Conservation (phyloP, 129 eudicot genomes). For the Centaurea solstitialis region DNA sequence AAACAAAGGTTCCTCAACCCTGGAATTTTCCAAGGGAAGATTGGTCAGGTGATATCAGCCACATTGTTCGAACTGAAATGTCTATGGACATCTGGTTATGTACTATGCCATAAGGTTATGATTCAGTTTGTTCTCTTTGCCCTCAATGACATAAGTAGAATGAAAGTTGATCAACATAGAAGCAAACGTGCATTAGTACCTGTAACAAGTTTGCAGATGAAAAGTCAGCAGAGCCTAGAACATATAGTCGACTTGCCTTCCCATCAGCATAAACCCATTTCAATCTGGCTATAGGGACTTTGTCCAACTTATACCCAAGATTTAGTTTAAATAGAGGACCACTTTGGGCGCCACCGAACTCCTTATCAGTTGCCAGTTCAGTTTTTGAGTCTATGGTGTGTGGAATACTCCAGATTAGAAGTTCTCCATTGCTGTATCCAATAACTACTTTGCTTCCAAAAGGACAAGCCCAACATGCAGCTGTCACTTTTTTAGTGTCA, state of each 20-base stretch:
- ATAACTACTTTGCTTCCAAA: constrained; percentile 79
- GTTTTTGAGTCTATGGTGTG: constrained; percentile 34
- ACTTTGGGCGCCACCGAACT: constrained; percentile 40
- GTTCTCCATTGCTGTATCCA: constrained; percentile 94
- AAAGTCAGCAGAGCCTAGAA: constrained; percentile 62
- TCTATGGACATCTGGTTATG: background rate
- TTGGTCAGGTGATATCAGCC: no score
- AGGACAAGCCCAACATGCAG: constrained; percentile 95
- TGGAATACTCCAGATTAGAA: constrained; percentile 70
- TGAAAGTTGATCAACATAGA: background rate
- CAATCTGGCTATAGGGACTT: constrained; percentile 65
- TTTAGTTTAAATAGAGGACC: constrained; percentile 71
- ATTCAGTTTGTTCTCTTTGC: background rate
- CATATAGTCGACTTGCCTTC: constrained; percentile 83
- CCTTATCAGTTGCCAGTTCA: constrained; percentile 38
- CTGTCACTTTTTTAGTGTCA: constrained; percentile 80
- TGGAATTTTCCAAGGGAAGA: no score
- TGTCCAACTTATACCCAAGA: constrained; percentile 89
- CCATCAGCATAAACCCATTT: constrained; percentile 77
- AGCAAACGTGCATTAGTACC: constrained; percentile 39
- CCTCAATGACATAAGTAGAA: background rate
- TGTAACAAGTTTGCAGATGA: constrained; percentile 70
- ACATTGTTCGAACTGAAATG: no score
- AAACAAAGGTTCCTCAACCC: background rate
- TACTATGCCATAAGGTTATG: background rate